Base-by-base conservation (phyloP, 495 filamentous ascomycete species). In the Oleoguttula mirabilis region DNA sequence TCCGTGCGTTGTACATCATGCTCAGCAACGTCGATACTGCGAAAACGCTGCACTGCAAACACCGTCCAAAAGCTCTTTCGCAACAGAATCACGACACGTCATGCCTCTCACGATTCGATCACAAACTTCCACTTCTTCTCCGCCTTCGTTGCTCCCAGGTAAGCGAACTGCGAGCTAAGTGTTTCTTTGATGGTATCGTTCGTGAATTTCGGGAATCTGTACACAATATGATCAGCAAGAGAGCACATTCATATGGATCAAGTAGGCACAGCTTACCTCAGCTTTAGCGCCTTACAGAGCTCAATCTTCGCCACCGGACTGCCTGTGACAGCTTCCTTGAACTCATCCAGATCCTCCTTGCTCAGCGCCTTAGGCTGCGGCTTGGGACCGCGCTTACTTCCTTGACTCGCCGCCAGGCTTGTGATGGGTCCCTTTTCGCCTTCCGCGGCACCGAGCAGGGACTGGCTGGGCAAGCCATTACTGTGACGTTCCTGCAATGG, bases 221-320 rank as follows among this genome's bases (percentile, higher is more conserved):
- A 28, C 25, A 15, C 11, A 38, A 25, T 12, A 4, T 4, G 20
- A 16, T 37, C 21, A 44, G 41, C 33, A 27, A 4, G 3, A 8
- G 20, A 2, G 72, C 74, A 47, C n/a, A 38, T 21, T 12, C 11
- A 45, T 16, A 35, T 38, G 10, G 19, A 8, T 10, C 11, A 41
- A 16, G 19, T 7, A 19, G 14, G 22, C 8, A 6, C 4, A 22
- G 24, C 43, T 64, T 69, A 69, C 62, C 78, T 77, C 62, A 84
- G 82, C 45, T 72, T 67, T 49, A 94, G 55, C 15, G 78, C 64
- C 58, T 92, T 86, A 12, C 86, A 64, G 45, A 93, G 56, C 0
- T 82, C 85, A 0, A 73, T 59, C 61, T 93, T 94, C 2, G 72
- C 82, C 39, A 84, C 64, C 45, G 80, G 71, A 59, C 79, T 82